These are phyloP conservation scores for Fusarium praegraminearum DNA, from an alignment of 2,329 filamentous ascomycete species.

Conservation along the genomic window DNA sequence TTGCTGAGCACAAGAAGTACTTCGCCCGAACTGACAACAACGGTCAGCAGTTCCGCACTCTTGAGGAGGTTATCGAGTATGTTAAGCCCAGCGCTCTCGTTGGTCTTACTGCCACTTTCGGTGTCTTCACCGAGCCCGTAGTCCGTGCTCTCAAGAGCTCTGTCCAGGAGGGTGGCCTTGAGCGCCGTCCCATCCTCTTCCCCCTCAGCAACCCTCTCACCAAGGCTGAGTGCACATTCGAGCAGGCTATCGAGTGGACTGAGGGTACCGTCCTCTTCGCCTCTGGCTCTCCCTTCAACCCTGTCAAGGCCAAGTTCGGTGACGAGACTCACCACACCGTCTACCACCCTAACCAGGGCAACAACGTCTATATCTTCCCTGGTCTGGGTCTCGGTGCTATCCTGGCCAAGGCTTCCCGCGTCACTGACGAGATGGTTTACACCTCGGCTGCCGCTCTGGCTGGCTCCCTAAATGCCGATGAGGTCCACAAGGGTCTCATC, in stretches of 20 bases:
- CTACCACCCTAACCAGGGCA: slow-evolving; percentile 85
- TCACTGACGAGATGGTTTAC: slow-evolving; percentile 98
- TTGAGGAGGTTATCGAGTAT: slow-evolving; percentile 93
- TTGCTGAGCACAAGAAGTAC: slow-evolving; percentile 89
- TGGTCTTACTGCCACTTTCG: slow-evolving; percentile 93
- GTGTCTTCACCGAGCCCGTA: slow-evolving; percentile 91
- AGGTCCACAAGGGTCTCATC: slow-evolving; percentile 84
- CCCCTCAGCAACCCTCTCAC: slow-evolving; percentile 95
- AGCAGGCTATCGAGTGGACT: slow-evolving; percentile 91
- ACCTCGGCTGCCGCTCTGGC: slow-evolving; percentile 87
- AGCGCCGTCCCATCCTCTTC: slow-evolving; percentile 90
- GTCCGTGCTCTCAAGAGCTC: slow-evolving; percentile 76
- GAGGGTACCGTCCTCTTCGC: slow-evolving; percentile 94
- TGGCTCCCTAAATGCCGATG: slow-evolving; percentile 81
- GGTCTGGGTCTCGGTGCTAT: slow-evolving; percentile 95
- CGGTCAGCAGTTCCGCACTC: slow-evolving; percentile 77
- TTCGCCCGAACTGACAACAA: slow-evolving; percentile 74
- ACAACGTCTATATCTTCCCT: slow-evolving; percentile 94
- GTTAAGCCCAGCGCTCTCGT: slow-evolving; percentile 95
- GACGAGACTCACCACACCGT: slow-evolving; percentile 68
- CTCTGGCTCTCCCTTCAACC: slow-evolving; percentile 90
- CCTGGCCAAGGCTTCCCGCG: slow-evolving; percentile 83
- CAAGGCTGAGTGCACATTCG: slow-evolving; percentile 98
- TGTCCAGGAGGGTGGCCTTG: slow-evolving; percentile 72
- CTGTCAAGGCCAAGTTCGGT: slow-evolving; percentile 72